Percentiles rank a stretch among this genome's conserved stretches.
Conservation (phyloP, 805 yeast genomes). For the Kuraishia piskuri region DNA sequence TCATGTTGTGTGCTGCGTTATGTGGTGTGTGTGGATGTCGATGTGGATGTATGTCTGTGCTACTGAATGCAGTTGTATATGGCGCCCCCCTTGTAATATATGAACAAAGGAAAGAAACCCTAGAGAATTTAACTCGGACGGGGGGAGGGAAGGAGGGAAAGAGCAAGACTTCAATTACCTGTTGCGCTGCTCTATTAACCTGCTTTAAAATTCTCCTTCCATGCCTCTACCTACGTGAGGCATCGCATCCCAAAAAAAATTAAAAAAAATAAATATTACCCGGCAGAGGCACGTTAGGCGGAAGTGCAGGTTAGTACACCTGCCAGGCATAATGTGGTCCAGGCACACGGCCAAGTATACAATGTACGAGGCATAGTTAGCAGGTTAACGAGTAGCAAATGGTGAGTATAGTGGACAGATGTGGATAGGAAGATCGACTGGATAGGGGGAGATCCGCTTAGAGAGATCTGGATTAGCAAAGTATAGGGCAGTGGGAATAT, state of each 20-base stretch:
- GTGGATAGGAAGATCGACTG: too few relatives aligned
- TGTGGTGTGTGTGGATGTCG: background rate
- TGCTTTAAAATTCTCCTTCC: background rate
- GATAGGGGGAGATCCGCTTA: too few relatives aligned
- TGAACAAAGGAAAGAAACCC: background rate
- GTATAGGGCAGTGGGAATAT: too few relatives aligned
- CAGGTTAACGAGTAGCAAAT: too few relatives aligned
- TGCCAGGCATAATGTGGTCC: too few relatives aligned
- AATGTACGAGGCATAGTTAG: too few relatives aligned
- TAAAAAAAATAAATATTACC: background rate
- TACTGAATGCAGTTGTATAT: background rate
- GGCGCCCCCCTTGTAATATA: background rate
- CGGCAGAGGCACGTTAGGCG: background rate
- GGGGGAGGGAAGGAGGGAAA: constrained; percentile 7
- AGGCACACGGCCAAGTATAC: too few relatives aligned
- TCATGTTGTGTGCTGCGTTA: constrained; percentile 43
- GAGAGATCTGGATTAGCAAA: too few relatives aligned
- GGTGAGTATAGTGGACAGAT: too few relatives aligned
- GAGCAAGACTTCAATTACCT: too few relatives aligned
- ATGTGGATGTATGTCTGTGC: background rate
- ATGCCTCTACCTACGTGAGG: background rate
- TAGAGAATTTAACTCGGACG: background rate
- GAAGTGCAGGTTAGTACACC: constrained; percentile 2
- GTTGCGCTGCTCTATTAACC: background rate
- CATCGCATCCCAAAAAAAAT: background rate